Percentiles rank a stretch among this genome's conserved stretches.
phyloP scores from a whole-genome alignment of 768 basidiomycete genomes.

The Pleurotus cornucopiae region DNA sequence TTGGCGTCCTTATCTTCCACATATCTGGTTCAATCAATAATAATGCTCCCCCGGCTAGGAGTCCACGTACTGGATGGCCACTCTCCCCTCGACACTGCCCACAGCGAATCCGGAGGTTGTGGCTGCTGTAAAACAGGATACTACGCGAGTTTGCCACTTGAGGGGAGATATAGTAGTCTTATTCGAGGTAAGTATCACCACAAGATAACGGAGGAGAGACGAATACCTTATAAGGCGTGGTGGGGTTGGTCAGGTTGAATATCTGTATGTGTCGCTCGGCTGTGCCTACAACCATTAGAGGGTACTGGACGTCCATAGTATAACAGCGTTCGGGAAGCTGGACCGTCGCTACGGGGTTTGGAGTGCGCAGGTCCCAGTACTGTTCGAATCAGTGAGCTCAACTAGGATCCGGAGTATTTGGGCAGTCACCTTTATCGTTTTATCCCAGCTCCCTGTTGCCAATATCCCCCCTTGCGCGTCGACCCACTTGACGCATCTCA shows the following conservation, averaged over 20 bases:
- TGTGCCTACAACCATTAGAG: slow-evolving; percentile 87
- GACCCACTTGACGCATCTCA: slow-evolving; percentile 78
- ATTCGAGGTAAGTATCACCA: neutral
- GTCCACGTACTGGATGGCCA: slow-evolving; percentile 85
- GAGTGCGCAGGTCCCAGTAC: slow-evolving; percentile 89
- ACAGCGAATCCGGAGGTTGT: slow-evolving; percentile 70
- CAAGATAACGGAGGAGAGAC: slow-evolving; percentile 9
- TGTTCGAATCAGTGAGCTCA: slow-evolving; percentile 23
- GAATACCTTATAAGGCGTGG: slow-evolving; percentile 66
- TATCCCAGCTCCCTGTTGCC: slow-evolving; percentile 96
- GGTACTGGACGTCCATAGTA: slow-evolving; percentile 75
- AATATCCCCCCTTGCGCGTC: slow-evolving; percentile 73
- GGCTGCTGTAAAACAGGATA: slow-evolving; percentile 78
- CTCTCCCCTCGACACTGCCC: slow-evolving; percentile 85
- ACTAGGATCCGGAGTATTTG: neutral
- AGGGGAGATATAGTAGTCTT: slow-evolving; percentile 83
- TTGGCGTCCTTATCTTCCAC: slow-evolving; percentile 78
- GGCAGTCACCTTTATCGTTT: slow-evolving; percentile 77
- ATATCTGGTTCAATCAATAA: slow-evolving; percentile 45
- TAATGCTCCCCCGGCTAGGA: neutral
- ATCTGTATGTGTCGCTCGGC: slow-evolving; percentile 91
- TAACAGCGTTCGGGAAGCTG: slow-evolving; percentile 87
- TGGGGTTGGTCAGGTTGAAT: slow-evolving; percentile 81
- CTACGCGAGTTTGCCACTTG: slow-evolving; percentile 89
- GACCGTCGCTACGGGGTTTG: slow-evolving; percentile 72